Conservation (phyloP, 306 rosid genomes). For the Styphnolobium japonicum region DNA sequence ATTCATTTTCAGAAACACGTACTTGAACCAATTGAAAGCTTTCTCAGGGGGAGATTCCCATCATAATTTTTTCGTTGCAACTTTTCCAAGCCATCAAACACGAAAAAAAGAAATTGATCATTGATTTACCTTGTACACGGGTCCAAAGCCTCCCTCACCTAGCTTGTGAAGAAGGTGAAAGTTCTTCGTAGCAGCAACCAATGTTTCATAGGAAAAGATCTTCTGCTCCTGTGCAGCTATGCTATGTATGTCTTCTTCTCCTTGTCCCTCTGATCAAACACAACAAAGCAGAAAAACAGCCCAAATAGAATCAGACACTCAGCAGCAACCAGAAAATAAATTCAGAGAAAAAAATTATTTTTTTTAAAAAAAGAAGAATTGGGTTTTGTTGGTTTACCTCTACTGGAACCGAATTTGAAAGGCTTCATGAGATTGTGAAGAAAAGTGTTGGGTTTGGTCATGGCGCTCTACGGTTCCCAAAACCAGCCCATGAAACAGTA, state of each 20-base stretch:
- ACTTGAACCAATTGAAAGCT: not conserved
- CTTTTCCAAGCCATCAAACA: constrained; percentile 8
- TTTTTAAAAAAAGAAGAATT: not conserved
- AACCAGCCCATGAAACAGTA: constrained; percentile 35
- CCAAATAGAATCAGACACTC: not conserved
- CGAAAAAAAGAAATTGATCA: not conserved
- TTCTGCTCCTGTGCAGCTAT: constrained; percentile 70
- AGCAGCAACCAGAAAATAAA: not conserved
- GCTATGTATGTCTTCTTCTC: constrained; percentile 56
- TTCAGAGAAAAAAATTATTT: not conserved
- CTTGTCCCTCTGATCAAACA: constrained; percentile 35
- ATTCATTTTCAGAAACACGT: not conserved
- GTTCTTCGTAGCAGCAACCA: constrained; percentile 65
- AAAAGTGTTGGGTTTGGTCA: constrained; percentile 53
- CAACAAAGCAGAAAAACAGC: not conserved
- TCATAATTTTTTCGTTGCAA: not conserved
- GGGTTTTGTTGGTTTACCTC: constrained; percentile 35
- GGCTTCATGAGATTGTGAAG: constrained; percentile 42
- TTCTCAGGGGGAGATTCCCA: too few species aligned
- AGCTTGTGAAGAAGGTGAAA: constrained; percentile 54
- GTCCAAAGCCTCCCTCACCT: constrained; percentile 87
- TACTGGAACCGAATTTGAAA: constrained; percentile 43
- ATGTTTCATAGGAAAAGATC: constrained; percentile 43
- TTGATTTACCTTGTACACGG: constrained; percentile 65
- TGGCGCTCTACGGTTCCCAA: constrained; percentile 22